Conservation (phyloP, 2,329 filamentous ascomycete genomes). For the Didymella lethalis region DNA sequence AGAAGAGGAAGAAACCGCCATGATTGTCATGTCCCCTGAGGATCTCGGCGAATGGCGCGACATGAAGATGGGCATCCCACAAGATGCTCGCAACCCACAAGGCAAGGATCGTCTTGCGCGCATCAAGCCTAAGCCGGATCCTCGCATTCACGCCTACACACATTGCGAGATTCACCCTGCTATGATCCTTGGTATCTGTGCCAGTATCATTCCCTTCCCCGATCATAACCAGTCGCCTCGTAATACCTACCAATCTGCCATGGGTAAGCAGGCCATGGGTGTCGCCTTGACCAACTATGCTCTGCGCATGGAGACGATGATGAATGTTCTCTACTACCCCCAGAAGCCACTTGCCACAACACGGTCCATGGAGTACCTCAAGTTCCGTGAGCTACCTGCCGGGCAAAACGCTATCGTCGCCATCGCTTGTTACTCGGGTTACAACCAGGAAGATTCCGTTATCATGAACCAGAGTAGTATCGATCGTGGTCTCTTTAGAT, state of each 20-base stretch:
- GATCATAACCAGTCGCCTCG: slow-evolving; percentile 98
- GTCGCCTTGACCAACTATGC: slow-evolving; percentile 98
- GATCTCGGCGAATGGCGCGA: slow-evolving; percentile 73
- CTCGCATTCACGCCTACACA: slow-evolving; percentile 89
- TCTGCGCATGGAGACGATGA: slow-evolving; percentile 98
- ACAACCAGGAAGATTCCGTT: slow-evolving; percentile 99
- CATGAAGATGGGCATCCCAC: slow-evolving; percentile 54
- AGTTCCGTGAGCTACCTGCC: slow-evolving; percentile 95
- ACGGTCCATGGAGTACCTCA: slow-evolving; percentile 97
- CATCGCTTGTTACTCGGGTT: slow-evolving; percentile 96
- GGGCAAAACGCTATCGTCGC: slow-evolving; percentile 99
- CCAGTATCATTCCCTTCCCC: slow-evolving; percentile 99
- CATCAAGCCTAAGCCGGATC: slow-evolving; percentile 86
- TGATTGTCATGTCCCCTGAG: slow-evolving; percentile 99
- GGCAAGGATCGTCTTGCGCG: slow-evolving; percentile 81
- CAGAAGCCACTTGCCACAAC: slow-evolving; percentile 97
- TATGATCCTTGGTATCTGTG: slow-evolving; percentile 98
- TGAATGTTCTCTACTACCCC: slow-evolving; percentile 98
- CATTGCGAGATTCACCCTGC: slow-evolving; percentile 99
- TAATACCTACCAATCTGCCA: slow-evolving; percentile 99
- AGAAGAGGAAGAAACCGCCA: slow-evolving; percentile 96
- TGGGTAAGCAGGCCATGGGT: slow-evolving; percentile 99
- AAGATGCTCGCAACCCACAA: slow-evolving; percentile 57
- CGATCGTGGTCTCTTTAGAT: slow-evolving; percentile 95
- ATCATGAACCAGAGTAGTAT: slow-evolving; percentile 99